Evolutionary conservation across 2,329 filamentous ascomycete species (phyloP).

Genomic region (Hypoxylon sp.): DNA sequence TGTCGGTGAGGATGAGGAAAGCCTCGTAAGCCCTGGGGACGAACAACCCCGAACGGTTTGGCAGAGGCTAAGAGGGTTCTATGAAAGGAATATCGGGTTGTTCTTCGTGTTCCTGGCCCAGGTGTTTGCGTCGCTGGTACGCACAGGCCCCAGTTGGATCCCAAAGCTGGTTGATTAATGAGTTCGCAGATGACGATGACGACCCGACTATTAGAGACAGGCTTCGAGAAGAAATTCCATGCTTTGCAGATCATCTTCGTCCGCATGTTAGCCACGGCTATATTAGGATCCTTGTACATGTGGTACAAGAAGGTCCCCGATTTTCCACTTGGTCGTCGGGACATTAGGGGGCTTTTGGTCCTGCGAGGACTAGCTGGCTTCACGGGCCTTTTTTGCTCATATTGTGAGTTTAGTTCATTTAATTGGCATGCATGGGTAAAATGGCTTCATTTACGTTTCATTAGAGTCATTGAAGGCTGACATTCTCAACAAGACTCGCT

Average conservation of each 20-base stretch:
- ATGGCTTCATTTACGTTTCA: not conserved
- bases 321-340: conserved; percentile 76
- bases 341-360: conserved; percentile 74
- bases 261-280: conserved; percentile 58
- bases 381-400: conserved; percentile 75
- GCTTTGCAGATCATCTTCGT: conserved; percentile 62
- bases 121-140: conserved; percentile 59
- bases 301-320: conserved; percentile 65
- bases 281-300: conserved; percentile 59
- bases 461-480: conserved; percentile 2
- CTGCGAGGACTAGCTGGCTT: conserved; percentile 74
- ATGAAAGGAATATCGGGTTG: conserved; percentile 60
- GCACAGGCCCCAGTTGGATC: conserved; percentile 19
- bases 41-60: conserved; percentile 24
- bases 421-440: not conserved
- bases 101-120: conserved; percentile 60
- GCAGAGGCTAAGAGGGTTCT: conserved; percentile 58
- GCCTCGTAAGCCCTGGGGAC: not conserved
- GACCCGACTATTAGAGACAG: conserved; percentile 54
- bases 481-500: conserved; percentile 61
- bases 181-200: conserved; percentile 30
- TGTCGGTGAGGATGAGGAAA: conserved; percentile 20
- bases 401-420: conserved; percentile 52
- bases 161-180: conserved; percentile 15
- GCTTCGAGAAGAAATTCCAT: conserved; percentile 60